Conservation (phyloP, 805 yeast genomes). For the Lachancea meyersii region DNA sequence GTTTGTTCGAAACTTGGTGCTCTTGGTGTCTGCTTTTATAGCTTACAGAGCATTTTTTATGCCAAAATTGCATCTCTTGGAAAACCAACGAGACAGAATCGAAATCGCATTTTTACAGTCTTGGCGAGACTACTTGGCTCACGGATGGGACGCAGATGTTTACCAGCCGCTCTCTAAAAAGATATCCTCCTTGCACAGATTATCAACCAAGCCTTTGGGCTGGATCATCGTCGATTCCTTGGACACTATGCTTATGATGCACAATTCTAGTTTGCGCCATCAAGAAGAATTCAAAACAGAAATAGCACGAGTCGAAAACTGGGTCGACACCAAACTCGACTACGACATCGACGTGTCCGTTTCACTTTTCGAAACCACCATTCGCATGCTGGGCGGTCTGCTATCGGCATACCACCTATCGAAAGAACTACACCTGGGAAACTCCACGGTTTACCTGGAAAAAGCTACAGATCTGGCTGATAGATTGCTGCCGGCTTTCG, state of each 20-base stretch:
- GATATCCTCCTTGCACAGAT: slow-evolving; percentile 69
- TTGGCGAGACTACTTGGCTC: slow-evolving; percentile 66
- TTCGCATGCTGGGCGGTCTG: slow-evolving; percentile 90
- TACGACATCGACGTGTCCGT: slow-evolving; percentile 71
- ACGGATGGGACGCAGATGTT: slow-evolving; percentile 83
- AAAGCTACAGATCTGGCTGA: slow-evolving; percentile 78
- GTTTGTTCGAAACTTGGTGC: slow-evolving; percentile 4
- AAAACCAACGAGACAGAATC: slow-evolving; percentile 39
- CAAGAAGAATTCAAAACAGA: slow-evolving; percentile 43
- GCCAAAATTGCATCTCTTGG: background rate
- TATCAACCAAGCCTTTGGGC: slow-evolving; percentile 59
- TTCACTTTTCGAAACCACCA: slow-evolving; percentile 89
- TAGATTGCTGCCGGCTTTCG: slow-evolving; percentile 63
- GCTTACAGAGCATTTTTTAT: slow-evolving; percentile 10
- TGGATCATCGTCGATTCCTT: slow-evolving; percentile 89
- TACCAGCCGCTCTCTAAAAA: slow-evolving; percentile 60
- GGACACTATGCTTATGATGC: slow-evolving; percentile 80
- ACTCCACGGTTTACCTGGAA: slow-evolving; percentile 55
- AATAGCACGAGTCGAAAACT: slow-evolving; percentile 54
- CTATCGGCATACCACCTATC: slow-evolving; percentile 73
- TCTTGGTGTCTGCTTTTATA: slow-evolving; percentile 9
- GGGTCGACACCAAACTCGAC: slow-evolving; percentile 66
- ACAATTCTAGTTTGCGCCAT: slow-evolving; percentile 30
- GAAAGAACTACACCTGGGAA: slow-evolving; percentile 37
- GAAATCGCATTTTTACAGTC: slow-evolving; percentile 63